Percentiles rank a stretch among this genome's conserved stretches.
Evolutionary conservation across 176 grass and related monocot genomes (phyloP).

Genomic region (Poa pratensis): DNA sequence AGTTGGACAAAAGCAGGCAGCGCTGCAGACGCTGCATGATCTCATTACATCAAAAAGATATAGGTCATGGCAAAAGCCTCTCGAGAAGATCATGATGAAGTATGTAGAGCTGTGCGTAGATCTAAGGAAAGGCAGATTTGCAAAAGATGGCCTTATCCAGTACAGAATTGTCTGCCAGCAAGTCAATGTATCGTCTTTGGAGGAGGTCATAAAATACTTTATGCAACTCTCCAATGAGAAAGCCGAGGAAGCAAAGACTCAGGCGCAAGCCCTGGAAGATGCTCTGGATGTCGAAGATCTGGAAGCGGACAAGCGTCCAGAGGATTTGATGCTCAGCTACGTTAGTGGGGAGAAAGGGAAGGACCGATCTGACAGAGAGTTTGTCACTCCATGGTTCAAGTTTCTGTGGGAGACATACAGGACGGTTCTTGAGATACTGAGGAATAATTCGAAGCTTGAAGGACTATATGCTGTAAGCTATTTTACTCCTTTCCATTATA

Average conservation of each 20-base stretch:
- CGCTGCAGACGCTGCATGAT: constrained; percentile 90
- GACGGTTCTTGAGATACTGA: constrained; percentile 89
- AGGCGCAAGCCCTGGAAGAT: constrained; percentile 83
- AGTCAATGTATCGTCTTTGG: constrained; percentile 91
- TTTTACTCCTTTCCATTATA: constrained; percentile 4
- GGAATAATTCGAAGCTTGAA: constrained; percentile 98
- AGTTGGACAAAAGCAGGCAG: constrained; percentile 98
- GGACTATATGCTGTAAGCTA: constrained; percentile 83
- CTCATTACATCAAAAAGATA: constrained; percentile 94
- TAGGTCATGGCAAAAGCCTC: constrained; percentile 90
- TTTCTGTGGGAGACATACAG: constrained; percentile 98
- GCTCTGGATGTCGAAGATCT: constrained; percentile 95
- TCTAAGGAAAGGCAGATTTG: constrained; percentile 88
- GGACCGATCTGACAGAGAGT: constrained; percentile 87
- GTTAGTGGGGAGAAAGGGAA: constrained; percentile 97
- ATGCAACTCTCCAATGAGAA: constrained; percentile 88
- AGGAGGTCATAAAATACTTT: constrained; percentile 98
- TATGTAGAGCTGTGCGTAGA: constrained; percentile 96
- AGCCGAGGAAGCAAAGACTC: constrained; percentile 80
- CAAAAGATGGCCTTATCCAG: constrained; percentile 96
- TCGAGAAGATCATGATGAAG: constrained; percentile 98
- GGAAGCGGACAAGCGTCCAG: constrained; percentile 79
- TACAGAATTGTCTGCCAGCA: constrained; percentile 97
- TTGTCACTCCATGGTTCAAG: constrained; percentile 97
- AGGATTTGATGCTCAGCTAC: constrained; percentile 98